phyloP scores from a whole-genome alignment of 2,329 filamentous ascomycete species.

The Aspergillus hiratsukae region DNA sequence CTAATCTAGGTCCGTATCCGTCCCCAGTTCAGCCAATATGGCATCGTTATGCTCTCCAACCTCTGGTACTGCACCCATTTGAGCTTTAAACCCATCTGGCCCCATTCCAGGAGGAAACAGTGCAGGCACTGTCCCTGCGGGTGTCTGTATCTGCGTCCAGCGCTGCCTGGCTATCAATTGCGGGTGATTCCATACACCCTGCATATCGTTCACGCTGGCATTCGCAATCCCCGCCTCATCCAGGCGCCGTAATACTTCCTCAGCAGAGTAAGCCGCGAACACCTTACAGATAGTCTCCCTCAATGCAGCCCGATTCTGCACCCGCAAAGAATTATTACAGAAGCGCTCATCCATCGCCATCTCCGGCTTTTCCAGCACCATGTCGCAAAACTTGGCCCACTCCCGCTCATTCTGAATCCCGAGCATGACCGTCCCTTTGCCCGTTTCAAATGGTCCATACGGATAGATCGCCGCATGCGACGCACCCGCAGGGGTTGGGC shows the following conservation, averaged over 20 bases:
- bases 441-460: conserved; percentile 52
- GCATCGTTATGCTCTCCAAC: conserved; percentile 50
- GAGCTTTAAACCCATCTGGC: conserved; percentile 21
- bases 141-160: conserved; percentile 50
- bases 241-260: conserved; percentile 41
- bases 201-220: conserved; percentile 53
- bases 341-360: conserved; percentile 47
- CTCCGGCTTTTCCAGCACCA: conserved; percentile 42
- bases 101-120: conserved; percentile 48
- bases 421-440: conserved; percentile 50
- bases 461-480: conserved; percentile 55
- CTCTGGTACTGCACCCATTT: conserved; percentile 39
- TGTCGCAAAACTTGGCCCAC: conserved; percentile 47
- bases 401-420: conserved; percentile 57
- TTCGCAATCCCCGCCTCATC: conserved; percentile 52
- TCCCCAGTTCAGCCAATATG: conserved; percentile 45
- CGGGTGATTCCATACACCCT: conserved; percentile 51
- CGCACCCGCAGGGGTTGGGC: conserved; percentile 46
- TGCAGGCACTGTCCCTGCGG: conserved; percentile 44
- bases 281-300: conserved; percentile 42
- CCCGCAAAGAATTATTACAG: conserved; percentile 43
- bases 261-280: conserved; percentile 39
- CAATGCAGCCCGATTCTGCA: conserved; percentile 45
- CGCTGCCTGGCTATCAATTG: conserved; percentile 49
- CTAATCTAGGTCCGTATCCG: conserved; percentile 11